A percentile compares a stretch with the other conserved stretches of the same genome.
Conservation (phyloP, 768 basidiomycete species). For the Agaricus blazei region DNA sequence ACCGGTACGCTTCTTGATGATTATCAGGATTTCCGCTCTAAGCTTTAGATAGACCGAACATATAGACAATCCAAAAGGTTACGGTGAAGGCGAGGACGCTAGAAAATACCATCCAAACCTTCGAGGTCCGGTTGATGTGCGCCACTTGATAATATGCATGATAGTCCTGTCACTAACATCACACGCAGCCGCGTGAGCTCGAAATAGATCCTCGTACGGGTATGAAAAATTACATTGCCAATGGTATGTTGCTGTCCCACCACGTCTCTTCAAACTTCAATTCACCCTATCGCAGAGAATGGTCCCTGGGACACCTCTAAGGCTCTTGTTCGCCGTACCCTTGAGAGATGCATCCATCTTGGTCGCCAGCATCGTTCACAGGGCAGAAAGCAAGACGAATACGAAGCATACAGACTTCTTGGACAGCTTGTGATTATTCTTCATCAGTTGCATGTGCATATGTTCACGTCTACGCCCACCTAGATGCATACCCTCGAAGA, state of each 20-base stretch:
- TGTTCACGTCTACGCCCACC: background rate
- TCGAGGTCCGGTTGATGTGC: constrained; percentile 76
- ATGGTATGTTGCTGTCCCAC: constrained; percentile 34
- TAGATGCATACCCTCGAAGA: constrained; percentile 83
- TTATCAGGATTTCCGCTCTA: background rate
- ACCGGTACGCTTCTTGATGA: constrained; percentile 43
- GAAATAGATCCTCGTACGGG: constrained; percentile 82
- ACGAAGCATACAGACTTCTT: constrained; percentile 76
- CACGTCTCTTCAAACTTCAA: too few relatives aligned
- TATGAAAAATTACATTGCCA: constrained; percentile 96
- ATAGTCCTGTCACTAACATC: background rate
- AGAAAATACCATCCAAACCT: constrained; percentile 71
- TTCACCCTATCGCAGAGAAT: constrained; percentile 34
- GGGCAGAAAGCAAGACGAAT: constrained; percentile 61
- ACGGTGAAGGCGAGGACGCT: constrained; percentile 80
- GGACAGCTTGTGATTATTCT: constrained; percentile 54
- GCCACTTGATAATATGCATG: constrained; percentile 13
- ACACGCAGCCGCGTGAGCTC: constrained; percentile 63
- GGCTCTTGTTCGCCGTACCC: constrained; percentile 64
- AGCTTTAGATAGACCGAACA: constrained; percentile 58
- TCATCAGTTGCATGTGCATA: background rate
- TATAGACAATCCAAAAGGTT: constrained; percentile 91
- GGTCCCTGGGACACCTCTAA: constrained; percentile 89
- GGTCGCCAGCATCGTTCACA: constrained; percentile 60
- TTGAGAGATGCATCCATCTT: constrained; percentile 74